A percentile compares a stretch with the other conserved stretches of the same genome.
Evolutionary conservation across 305 asterid genomes (phyloP).

Genomic region (Lippia alba): DNA sequence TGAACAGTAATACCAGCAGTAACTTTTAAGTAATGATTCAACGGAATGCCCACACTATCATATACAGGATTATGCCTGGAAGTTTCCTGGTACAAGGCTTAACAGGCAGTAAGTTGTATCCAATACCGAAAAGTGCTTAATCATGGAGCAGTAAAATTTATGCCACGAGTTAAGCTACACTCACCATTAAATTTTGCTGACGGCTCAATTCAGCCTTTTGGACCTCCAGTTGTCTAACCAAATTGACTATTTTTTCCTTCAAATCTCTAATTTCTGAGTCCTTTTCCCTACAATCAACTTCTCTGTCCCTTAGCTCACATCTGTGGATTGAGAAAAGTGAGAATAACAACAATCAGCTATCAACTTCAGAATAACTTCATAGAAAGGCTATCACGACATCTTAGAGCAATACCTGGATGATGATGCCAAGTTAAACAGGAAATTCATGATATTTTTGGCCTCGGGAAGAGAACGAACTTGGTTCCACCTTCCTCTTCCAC

Average conservation of each 20-base stretch:
- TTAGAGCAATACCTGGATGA: constrained; percentile 68
- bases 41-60: neutral
- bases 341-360: constrained; percentile 23
- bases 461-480: constrained; percentile 90
- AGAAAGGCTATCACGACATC: constrained; percentile 4
- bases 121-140: neutral
- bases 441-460: constrained; percentile 88
- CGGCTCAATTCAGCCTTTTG: constrained; percentile 69
- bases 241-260: constrained; percentile 82
- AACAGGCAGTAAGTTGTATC: constrained; percentile 4
- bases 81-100: neutral
- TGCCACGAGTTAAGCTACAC: constrained; percentile 27
- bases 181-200: constrained; percentile 71
- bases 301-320: constrained; percentile 77
- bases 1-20: too few relatives aligned
- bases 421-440: constrained; percentile 76
- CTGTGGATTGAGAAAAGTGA: constrained; percentile 40
- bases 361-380: constrained; percentile 12
- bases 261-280: constrained; percentile 82
- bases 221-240: constrained; percentile 68
- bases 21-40: too few relatives aligned
- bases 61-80: neutral
- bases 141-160: neutral
- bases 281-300: constrained; percentile 88
- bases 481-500: constrained; percentile 97